Conservation (phyloP, 1,139 yeast species). For the Geotrichum restrictum region DNA sequence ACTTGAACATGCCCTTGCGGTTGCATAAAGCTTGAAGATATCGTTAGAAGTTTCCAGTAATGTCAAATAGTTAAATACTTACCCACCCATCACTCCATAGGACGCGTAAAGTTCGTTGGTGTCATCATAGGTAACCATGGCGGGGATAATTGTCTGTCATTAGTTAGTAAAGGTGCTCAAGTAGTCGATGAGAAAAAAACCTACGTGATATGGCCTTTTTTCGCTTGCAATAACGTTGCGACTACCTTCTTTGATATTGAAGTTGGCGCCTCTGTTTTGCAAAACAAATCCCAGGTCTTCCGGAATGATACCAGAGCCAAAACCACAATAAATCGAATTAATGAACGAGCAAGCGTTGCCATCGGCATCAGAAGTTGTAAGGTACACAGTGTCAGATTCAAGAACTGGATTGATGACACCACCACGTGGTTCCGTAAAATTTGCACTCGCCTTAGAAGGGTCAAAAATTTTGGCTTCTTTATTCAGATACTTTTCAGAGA, state of each 20-base stretch:
- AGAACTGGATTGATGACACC: constrained; percentile 62
- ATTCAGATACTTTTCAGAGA: constrained; percentile 45
- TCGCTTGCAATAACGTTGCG: constrained; percentile 63
- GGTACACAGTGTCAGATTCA: constrained; percentile 73
- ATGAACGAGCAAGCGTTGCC: constrained; percentile 84
- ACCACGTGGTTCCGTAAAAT: constrained; percentile 39
- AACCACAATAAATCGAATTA: constrained; percentile 66
- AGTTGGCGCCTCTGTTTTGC: constrained; percentile 75
- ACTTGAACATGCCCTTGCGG: constrained; percentile 86
- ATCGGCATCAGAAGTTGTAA: constrained; percentile 61
- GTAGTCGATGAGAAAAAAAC: background rate
- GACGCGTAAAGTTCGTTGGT: constrained; percentile 55
- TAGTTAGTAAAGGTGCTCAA: background rate
- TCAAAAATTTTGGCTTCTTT: constrained; percentile 50
- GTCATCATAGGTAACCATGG: constrained; percentile 54
- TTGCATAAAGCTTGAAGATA: constrained; percentile 54
- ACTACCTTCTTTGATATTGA: constrained; percentile 56
- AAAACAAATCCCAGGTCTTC: constrained; percentile 64
- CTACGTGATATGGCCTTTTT: constrained; percentile 66
- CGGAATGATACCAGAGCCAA: constrained; percentile 72
- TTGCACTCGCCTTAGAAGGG: constrained; percentile 42
- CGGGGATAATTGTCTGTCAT: constrained; percentile 65
- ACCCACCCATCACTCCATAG: constrained; percentile 83
- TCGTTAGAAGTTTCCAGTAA: background rate
- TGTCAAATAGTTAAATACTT: background rate